Evolutionary conservation across 2,329 filamentous ascomycete genomes (phyloP).

Genomic region (Xylariaceae sp.): DNA sequence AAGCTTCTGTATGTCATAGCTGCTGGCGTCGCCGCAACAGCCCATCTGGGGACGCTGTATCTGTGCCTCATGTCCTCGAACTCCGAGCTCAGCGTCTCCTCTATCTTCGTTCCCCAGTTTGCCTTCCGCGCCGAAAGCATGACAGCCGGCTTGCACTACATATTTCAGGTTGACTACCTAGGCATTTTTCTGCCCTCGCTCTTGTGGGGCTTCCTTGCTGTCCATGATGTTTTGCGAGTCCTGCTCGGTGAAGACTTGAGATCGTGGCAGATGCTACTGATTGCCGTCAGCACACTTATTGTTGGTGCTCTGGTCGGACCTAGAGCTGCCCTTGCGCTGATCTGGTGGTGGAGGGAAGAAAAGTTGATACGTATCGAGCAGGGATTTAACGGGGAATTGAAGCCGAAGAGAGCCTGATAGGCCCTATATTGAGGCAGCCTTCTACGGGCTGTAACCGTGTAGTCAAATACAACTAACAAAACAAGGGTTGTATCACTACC

Average conservation of each 20-base stretch:
- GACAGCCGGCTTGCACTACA: conserved; percentile 23
- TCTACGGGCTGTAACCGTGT: no score
- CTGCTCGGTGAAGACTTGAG: conserved; percentile 5
- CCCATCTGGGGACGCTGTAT: conserved; percentile 19
- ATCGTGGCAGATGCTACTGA: conserved; percentile 8
- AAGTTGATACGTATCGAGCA: conserved; percentile 21
- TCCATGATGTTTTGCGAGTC: conserved; percentile 20
- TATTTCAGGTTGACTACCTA: conserved; percentile 26
- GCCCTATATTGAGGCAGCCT: no score
- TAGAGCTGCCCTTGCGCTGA: conserved; percentile 17
- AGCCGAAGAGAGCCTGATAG: conserved; percentile 7
- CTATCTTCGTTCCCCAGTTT: conserved; percentile 21
- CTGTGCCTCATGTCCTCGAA: conserved; percentile 16
- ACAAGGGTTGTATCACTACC: no score
- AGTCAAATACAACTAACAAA: no score
- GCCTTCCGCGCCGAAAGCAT: conserved; percentile 14
- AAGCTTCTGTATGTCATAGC: conserved; percentile 20
- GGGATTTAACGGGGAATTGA: conserved; percentile 10
- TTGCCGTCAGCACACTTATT: conserved; percentile 13
- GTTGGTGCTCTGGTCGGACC: conserved; percentile 20
- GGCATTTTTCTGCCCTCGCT: conserved; percentile 20
- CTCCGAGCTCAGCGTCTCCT: conserved; percentile 17
- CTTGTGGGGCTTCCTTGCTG: conserved; percentile 21
- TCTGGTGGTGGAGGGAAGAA: conserved; percentile 25
- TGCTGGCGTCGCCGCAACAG: conserved; percentile 14